Evolutionary conservation across 257 asterid genomes (phyloP), one percentile per base, ranked within the genome.

Genomic region (Solanum acaule): DNA sequence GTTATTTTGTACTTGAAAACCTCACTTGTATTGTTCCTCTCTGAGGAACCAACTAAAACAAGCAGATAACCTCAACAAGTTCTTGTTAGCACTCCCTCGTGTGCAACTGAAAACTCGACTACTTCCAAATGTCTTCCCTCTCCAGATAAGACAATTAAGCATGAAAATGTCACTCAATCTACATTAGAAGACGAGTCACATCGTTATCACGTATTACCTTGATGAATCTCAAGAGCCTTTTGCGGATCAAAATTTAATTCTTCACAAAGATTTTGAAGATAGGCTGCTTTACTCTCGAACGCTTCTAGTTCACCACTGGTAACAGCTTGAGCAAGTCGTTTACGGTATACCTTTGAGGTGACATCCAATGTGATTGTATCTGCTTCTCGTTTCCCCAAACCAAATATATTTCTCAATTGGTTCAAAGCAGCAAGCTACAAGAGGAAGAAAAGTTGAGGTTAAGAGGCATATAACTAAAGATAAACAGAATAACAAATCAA

Each of bases 201-300:
- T 73, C 46, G 42, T 89, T 91, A 29, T 67, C 86, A 52, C 61
- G 76, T 70, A 56, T 73, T 88, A 93, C 99, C 99, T 97, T 92
- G 92, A 94, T 97, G 99, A 90, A 96, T 95, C 91, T 93, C 93
- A 87, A 94, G 92, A 81, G 99, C 99, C 91, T 94, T 96, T 90
- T 95, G 94, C 2, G 98, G 96, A 93, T 96, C 98, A 89, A 97
- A 95, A 84, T 92, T 93, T 92, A 96, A 92, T 91, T 97, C 98
- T 91, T 97, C 99, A 77, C 99, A 97, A 42, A 97, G 94, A 87
- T 89, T 92, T 90, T 97, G 99, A 92, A 97, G 99, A 93, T 93
- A 92, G 87, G 96, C 95, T 87, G 99, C 99, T 94, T 97, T 97
- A 92, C 99, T 97, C 49, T 94, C 96, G 20, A 98, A 93, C 63